Evolutionary conservation across 2,329 filamentous ascomycete genomes (phyloP).

Genomic region (Trichoderma cornu-damae): DNA sequence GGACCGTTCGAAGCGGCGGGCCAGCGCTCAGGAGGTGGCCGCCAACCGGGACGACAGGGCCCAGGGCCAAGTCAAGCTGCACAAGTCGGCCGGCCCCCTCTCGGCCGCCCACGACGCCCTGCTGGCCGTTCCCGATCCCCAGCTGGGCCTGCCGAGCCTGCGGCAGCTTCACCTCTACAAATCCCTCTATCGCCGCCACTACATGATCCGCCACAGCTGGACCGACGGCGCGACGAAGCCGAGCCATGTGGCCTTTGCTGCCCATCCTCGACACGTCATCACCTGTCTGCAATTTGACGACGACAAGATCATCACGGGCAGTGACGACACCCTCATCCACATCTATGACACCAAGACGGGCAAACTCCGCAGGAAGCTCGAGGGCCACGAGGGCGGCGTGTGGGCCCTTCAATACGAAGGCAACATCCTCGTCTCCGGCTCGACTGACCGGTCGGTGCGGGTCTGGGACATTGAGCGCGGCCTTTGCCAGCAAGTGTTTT

Average conservation of each 20-base stretch:
- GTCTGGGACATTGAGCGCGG: conserved; percentile 98
- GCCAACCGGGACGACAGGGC: conserved; percentile 39
- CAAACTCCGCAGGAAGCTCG: conserved; percentile 72
- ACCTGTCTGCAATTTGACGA: conserved; percentile 97
- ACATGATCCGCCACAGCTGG: conserved; percentile 88
- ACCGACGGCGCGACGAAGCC: conserved; percentile 81
- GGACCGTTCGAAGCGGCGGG: conserved; percentile 51
- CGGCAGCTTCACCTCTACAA: conserved; percentile 90
- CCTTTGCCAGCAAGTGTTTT: conserved; percentile 89
- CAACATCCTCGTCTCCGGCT: conserved; percentile 91
- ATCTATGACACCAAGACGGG: conserved; percentile 97
- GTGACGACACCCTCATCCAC: conserved; percentile 95
- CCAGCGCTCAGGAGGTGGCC: conserved; percentile 44
- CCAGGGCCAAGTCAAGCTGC: conserved; percentile 40
- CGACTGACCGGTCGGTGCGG: conserved; percentile 94
- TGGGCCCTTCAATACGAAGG: conserved; percentile 97
- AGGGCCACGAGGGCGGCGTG: conserved; percentile 93
- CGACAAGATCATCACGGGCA: conserved; percentile 96
- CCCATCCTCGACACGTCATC: conserved; percentile 92
- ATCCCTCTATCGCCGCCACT: conserved; percentile 87
- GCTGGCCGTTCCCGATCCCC: conserved; percentile 72
- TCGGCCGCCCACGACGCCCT: conserved; percentile 83
- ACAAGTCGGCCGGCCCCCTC: conserved; percentile 73
- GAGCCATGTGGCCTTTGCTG: conserved; percentile 90
- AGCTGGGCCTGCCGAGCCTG: conserved; percentile 71